phyloP scores from a whole-genome alignment of 371 early-diverging fungal genomes.

The Capillidium heterosporum region DNA sequence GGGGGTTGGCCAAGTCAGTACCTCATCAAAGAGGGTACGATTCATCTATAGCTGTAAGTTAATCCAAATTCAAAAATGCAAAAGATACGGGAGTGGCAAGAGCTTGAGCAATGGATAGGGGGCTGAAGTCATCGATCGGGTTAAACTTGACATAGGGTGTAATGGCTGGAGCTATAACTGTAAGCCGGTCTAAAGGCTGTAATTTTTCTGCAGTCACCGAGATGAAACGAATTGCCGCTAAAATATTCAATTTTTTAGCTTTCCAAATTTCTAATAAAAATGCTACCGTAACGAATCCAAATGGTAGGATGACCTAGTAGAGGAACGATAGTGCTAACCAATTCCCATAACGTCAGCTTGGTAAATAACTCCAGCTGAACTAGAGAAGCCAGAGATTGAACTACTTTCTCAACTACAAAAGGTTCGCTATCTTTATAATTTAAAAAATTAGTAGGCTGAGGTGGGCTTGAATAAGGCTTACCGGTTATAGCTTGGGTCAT shows the following conservation, averaged over 20 bases:
- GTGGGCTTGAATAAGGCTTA: conserved; percentile 11
- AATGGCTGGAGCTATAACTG: conserved; percentile 56
- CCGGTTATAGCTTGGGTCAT: conserved; percentile 78
- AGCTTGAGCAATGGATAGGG: conserved; percentile 30
- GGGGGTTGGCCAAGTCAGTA: not conserved
- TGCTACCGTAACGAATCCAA: conserved; percentile 54
- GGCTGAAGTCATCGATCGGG: conserved; percentile 11
- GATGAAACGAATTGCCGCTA: conserved; percentile 55
- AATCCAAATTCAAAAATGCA: not conserved
- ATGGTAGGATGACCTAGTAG: conserved; percentile 65
- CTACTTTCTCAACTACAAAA: conserved; percentile 75
- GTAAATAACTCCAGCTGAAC: conserved; percentile 68
- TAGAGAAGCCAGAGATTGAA: conserved; percentile 60
- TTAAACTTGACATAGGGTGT: conserved; percentile 35
- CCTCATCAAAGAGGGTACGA: conserved; percentile 1
- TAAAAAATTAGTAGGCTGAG: too few relatives aligned
- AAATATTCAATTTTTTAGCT: not conserved
- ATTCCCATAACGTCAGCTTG: conserved; percentile 58
- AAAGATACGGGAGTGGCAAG: not conserved
- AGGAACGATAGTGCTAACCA: conserved; percentile 43
- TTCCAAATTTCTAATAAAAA: not conserved
- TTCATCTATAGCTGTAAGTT: not conserved
- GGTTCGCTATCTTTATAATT: conserved; percentile 52
- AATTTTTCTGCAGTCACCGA: conserved; percentile 40
- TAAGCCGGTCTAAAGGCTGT: conserved; percentile 55